Percentiles rank a stretch among this genome's conserved stretches.
Conservation (phyloP, 129 eudicot genomes). For the Artemisia annua region DNA sequence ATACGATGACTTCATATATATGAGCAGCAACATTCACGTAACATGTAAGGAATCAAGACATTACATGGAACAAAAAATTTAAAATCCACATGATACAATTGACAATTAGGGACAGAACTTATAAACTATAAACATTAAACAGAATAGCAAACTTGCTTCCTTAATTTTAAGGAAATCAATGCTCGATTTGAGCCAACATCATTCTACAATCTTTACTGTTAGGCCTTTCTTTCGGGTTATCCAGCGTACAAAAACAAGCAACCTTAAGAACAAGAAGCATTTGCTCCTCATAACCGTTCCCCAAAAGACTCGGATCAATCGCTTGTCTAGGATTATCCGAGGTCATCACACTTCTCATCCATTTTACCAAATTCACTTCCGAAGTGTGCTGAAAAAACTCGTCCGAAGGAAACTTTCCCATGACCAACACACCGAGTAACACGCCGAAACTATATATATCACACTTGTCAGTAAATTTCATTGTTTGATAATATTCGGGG, state of each 20-base stretch:
- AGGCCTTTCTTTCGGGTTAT: constrained; percentile 89
- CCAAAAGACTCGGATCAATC: constrained; percentile 59
- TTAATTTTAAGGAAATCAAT: constrained; percentile 12
- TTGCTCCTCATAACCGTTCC: constrained; percentile 75
- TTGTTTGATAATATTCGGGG: constrained; percentile 77
- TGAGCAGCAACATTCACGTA: too few relatives aligned
- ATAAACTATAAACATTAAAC: not conserved
- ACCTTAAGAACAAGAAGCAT: constrained; percentile 89
- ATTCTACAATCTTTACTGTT: constrained; percentile 64
- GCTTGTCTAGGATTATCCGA: constrained; percentile 76
- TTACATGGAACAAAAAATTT: not conserved
- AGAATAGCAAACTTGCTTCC: constrained; percentile 3
- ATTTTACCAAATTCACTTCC: constrained; percentile 62
- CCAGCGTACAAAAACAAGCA: constrained; percentile 79
- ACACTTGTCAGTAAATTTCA: constrained; percentile 81
- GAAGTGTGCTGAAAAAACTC: constrained; percentile 57
- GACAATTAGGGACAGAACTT: not conserved
- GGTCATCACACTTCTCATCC: constrained; percentile 80
- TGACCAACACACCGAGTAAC: constrained; percentile 60
- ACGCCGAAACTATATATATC: constrained; percentile 88
- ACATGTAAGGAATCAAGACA: not conserved
- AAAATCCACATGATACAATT: not conserved
- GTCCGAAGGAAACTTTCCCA: constrained; percentile 76
- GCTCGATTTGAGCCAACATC: constrained; percentile 79
- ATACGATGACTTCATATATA: too few relatives aligned